Conservation (phyloP, 2,329 filamentous ascomycete genomes). For the Aspergillus niger region DNA sequence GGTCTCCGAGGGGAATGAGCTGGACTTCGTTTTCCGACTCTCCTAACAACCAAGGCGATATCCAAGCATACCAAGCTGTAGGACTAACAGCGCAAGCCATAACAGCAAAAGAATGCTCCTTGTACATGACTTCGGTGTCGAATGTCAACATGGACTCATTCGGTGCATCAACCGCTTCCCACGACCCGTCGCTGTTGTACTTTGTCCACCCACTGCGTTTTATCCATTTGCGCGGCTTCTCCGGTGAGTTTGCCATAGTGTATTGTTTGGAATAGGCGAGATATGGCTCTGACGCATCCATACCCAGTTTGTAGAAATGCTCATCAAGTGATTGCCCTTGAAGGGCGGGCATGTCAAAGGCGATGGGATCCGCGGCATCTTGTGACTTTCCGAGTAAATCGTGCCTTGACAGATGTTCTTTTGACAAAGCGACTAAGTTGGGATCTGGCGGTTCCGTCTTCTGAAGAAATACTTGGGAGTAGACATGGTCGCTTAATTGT, state of each 20-base stretch:
- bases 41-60: conserved; percentile 90
- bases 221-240: conserved; percentile 71
- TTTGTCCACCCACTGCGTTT: conserved; percentile 89
- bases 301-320: conserved; percentile 86
- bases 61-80: conserved; percentile 93
- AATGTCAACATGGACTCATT: conserved; percentile 84
- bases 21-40: conserved; percentile 78
- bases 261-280: conserved; percentile 74
- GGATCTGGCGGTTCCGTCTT: conserved; percentile 57
- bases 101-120: conserved; percentile 85
- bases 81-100: conserved; percentile 94
- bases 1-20: conserved; percentile 82
- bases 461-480: conserved; percentile 76
- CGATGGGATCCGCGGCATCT: conserved; percentile 72
- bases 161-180: conserved; percentile 73
- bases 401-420: conserved; percentile 80
- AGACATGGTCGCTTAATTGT: conserved; percentile 82
- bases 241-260: conserved; percentile 60
- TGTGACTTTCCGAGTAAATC: conserved; percentile 88
- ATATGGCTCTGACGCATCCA: conserved; percentile 85
- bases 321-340: conserved; percentile 84
- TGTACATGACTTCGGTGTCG: conserved; percentile 96
- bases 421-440: conserved; percentile 76
- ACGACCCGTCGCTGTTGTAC: conserved; percentile 73
- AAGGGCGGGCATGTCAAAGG: conserved; percentile 79